Conservation (phyloP, 768 basidiomycete genomes). For the Lentinula edodes region DNA sequence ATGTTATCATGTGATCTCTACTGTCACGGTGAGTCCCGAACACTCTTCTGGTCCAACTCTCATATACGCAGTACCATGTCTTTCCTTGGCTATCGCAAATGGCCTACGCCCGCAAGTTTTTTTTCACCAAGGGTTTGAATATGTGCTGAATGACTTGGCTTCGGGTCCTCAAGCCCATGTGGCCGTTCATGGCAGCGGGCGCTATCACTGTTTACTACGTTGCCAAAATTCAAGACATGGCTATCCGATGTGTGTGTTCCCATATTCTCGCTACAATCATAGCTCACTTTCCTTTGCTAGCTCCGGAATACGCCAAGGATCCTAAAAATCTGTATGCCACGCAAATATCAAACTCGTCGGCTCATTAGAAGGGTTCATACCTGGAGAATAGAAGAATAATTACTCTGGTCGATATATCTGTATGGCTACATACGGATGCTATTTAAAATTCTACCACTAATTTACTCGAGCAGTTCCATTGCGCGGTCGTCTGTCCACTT, state of each 20-base stretch:
- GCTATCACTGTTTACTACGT: slow-evolving; percentile 63
- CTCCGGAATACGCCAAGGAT: slow-evolving; percentile 65
- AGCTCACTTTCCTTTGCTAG: slow-evolving; percentile 27
- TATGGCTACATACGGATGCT: background rate
- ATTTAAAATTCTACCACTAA: background rate
- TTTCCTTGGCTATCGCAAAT: slow-evolving; percentile 78
- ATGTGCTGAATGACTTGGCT: slow-evolving; percentile 10
- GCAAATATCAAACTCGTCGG: slow-evolving; percentile 59
- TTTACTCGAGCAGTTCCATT: background rate
- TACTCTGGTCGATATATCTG: background rate
- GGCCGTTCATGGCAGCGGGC: slow-evolving; percentile 74
- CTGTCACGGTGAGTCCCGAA: background rate
- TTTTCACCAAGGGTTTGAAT: slow-evolving; percentile 1
- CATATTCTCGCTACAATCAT: background rate
- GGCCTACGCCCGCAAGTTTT: slow-evolving; percentile 69
- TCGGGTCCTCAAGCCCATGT: slow-evolving; percentile 68
- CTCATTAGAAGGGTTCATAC: slow-evolving; percentile 13
- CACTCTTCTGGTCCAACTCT: background rate
- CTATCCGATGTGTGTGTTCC: slow-evolving; percentile 59
- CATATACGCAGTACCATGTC: slow-evolving; percentile 38
- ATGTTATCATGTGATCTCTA: background rate
- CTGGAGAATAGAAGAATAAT: background rate
- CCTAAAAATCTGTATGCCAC: slow-evolving; percentile 81
- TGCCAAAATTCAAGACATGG: slow-evolving; percentile 59
- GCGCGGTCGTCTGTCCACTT: background rate